Evolutionary conservation across 2,329 filamentous ascomycete species (phyloP), one percentile per base, ranked within the genome.

Genomic region (Escovopsis sp.): DNA sequence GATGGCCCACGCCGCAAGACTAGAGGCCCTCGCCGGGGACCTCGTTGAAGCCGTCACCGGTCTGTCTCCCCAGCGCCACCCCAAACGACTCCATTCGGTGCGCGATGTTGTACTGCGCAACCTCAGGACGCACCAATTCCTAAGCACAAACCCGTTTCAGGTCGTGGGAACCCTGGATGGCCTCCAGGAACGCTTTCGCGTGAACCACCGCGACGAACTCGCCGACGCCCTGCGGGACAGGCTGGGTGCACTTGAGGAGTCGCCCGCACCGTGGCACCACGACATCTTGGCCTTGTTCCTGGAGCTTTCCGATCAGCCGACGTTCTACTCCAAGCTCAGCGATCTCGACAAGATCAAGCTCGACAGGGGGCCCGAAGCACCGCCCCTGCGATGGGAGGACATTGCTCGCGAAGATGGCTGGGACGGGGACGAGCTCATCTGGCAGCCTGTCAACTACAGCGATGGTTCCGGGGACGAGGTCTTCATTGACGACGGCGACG

Each of bases 151-250:
- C 53, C 82, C 85, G 50, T 88, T 88, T 55, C 77, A 83, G 37
- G 74, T 88, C 18, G 65, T 72, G 34, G 70, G 71, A 33, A 71
- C 70, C 33, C 67, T 89, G 2, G 67, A 76, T 39, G 84, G 84
- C 1, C 67, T 95, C 3, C 80, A 88, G 50, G 91, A 96, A 63
- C 87, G 89, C 52, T 91, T 95, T 52, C 74, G 78, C 30, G 72
- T 96, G 42, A 71, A 85, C 39, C 80, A 83, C 54, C 77, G 84
- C 47, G 88, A 95, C 52, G 77, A 76, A 34, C 65, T 95, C 26
- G 85, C 86, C 11, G 79, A 88, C 44, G 77, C 81, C 45, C 62
- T 95, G 35, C 64, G 69, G 6, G 56, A 65, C 41, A 47, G 82
- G 33, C 59, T 86, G 12, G 63, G 71, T 34, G 73, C 78, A 46